A percentile compares a stretch with the other conserved stretches of the same genome.
Conservation (phyloP, 192 early-diverging fungal genomes). For the Coemansia sp. region DNA sequence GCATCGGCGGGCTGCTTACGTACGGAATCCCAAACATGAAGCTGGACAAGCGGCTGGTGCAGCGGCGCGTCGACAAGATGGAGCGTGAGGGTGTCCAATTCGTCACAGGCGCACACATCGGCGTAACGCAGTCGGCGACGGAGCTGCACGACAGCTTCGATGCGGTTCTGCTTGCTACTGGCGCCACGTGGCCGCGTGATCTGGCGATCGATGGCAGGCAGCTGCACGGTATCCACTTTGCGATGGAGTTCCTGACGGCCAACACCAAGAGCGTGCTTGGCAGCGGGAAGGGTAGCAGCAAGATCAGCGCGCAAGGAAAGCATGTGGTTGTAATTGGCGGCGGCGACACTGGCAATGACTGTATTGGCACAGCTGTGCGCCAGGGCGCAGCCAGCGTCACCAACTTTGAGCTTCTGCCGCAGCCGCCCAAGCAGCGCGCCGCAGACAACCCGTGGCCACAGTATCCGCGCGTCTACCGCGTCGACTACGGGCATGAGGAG, state of each 20-base stretch:
- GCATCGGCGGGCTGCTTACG: constrained; percentile 93
- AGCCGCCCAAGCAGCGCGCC: constrained; percentile 82
- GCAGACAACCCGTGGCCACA: constrained; percentile 97
- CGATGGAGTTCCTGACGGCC: constrained; percentile 95
- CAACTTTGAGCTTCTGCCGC: constrained; percentile 98
- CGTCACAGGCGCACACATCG: constrained; percentile 86
- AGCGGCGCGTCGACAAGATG: constrained; percentile 92
- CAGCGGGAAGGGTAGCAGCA: constrained; percentile 32
- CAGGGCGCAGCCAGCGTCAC: constrained; percentile 87
- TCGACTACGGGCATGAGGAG: constrained; percentile 97
- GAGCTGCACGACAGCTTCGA: constrained; percentile 74
- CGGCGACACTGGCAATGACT: constrained; percentile 97
- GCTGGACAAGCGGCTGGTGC: constrained; percentile 95
- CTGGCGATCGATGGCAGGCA: constrained; percentile 85
- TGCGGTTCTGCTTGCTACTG: constrained; percentile 85
- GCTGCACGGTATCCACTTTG: constrained; percentile 93
- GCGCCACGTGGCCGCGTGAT: constrained; percentile 98
- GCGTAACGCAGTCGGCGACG: constrained; percentile 75
- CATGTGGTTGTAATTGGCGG: constrained; percentile 97
- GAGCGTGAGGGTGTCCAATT: constrained; percentile 93
- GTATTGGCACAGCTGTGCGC: constrained; percentile 91
- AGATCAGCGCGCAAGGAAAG: constrained; percentile 89
- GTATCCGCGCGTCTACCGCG: constrained; percentile 92
- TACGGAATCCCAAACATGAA: constrained; percentile 99
- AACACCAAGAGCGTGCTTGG: constrained; percentile 89